Evolutionary conservation across 163 green algal genomes (phyloP), one percentile per base, ranked within the genome.

Genomic region (Scenedesmus sp.): DNA sequence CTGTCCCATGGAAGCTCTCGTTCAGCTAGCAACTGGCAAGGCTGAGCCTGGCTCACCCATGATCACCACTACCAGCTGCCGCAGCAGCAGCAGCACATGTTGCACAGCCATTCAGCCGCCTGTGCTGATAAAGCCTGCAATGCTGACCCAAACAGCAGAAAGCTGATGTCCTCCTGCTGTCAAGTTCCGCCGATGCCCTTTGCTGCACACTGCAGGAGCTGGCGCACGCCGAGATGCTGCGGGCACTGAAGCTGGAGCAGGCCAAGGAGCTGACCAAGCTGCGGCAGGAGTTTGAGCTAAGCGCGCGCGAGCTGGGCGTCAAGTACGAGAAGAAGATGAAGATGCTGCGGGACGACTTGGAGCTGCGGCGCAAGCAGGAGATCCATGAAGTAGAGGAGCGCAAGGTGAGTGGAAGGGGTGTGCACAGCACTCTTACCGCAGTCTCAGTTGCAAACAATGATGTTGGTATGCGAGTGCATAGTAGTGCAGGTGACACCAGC

Each of bases 221-320:
- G 59, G 56, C 95, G 0, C 83, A 95, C 44, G 93, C 96, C 90
- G 96, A 98, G 87, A 94, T 96, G 53, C 91, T 98, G 70, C 92
- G 96, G 40, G 87, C 96, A 76, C 93, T 98, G 68, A 97, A 97
- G 88, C 88, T 99, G 90, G 96, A 99, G 91, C 96, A 98, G 40
- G 94, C 96, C 85, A 99, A 98, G 93, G 95, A 99, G 95, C 96
- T 97, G 84, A 98, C 95, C 49, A 98, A 98, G 93, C 89, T 99
- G 93, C 95, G 97, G 16, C 93, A 97, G 91, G 96, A 98, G 91
- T 98, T 99, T 94, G 97, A 98, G 95, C 90, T 95, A 76, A 93
- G 93, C 9, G 94, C 93, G 15, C 88, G 90, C n/a, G 91, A 97
- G 83, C 91, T 97, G 65, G 81, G 43, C 44, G 43, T 51, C 35